phyloP scores from a whole-genome alignment of 2,329 filamentous ascomycete species.

The Colletotrichum somersetense region DNA sequence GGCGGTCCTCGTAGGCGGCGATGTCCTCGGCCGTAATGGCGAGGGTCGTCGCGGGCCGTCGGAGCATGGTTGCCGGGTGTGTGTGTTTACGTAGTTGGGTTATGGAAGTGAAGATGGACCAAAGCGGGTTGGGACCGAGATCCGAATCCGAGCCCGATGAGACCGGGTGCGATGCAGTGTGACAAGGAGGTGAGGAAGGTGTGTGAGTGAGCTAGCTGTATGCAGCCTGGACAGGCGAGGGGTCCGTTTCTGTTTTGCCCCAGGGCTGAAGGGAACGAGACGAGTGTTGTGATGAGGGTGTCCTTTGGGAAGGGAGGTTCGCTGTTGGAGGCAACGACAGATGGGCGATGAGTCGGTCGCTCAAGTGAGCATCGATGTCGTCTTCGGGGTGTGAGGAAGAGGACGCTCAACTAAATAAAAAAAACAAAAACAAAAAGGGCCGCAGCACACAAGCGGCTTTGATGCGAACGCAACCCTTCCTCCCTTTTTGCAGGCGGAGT shows the following conservation, averaged over 20 bases:
- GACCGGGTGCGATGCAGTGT: neutral
- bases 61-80: conserved; percentile 66
- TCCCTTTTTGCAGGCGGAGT: neutral
- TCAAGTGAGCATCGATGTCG: neutral
- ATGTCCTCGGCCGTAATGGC: conserved; percentile 78
- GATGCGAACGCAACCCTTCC: neutral
- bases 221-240: neutral
- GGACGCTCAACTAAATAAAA: neutral
- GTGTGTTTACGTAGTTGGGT: neutral
- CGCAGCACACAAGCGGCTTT: neutral
- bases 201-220: conserved; percentile 1
- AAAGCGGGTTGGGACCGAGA: neutral
- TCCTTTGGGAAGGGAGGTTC: neutral
- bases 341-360: neutral
- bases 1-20: conserved; percentile 75
- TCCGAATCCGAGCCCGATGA: neutral
- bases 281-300: neutral
- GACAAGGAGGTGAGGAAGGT: neutral
- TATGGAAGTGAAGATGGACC: neutral
- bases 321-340: neutral
- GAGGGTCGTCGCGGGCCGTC: conserved; percentile 76
- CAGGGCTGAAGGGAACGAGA: neutral
- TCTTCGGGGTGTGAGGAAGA: neutral
- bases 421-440: neutral
- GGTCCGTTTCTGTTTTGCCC: neutral